A percentile compares a stretch with the other conserved stretches of the same genome.
Evolutionary conservation across 345 rosid genomes (phyloP).

Genomic region (Trapa incisa): DNA sequence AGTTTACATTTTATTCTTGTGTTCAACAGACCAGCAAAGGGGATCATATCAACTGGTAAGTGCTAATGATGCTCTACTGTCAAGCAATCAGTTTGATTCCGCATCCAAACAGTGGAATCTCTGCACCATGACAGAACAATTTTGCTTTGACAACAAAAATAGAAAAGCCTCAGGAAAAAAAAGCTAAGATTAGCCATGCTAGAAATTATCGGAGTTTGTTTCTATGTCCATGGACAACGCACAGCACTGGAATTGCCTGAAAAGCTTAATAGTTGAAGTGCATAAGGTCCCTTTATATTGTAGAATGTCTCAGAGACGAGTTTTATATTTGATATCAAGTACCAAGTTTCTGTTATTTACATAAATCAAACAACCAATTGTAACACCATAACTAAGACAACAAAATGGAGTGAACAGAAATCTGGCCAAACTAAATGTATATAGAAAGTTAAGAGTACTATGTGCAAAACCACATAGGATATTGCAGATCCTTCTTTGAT

Average conservation of each 20-base stretch:
- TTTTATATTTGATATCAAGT: background rate
- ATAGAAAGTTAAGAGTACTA: background rate
- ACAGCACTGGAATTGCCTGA: background rate
- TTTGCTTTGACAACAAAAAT: constrained; percentile 2
- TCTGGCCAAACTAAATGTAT: background rate
- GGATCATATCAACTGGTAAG: background rate
- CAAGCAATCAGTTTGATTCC: constrained; percentile 1
- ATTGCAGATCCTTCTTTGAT: background rate
- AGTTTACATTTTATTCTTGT: background rate
- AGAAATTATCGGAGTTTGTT: background rate
- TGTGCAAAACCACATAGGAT: background rate
- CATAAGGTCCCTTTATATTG: too few species aligned
- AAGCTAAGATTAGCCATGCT: background rate
- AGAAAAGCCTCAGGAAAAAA: background rate
- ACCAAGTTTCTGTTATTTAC: background rate
- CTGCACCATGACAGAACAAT: background rate
- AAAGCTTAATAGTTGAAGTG: too few species aligned
- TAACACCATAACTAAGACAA: background rate
- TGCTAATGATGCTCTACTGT: constrained; percentile 1
- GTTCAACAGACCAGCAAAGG: background rate
- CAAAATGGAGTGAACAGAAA: background rate
- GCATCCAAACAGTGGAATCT: background rate
- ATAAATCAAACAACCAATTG: background rate
- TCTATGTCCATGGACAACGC: background rate
- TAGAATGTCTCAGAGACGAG: background rate